Percentiles rank a stretch among this genome's conserved stretches.
Conservation (phyloP, 306 rosid species). For the Malus orientalis region DNA sequence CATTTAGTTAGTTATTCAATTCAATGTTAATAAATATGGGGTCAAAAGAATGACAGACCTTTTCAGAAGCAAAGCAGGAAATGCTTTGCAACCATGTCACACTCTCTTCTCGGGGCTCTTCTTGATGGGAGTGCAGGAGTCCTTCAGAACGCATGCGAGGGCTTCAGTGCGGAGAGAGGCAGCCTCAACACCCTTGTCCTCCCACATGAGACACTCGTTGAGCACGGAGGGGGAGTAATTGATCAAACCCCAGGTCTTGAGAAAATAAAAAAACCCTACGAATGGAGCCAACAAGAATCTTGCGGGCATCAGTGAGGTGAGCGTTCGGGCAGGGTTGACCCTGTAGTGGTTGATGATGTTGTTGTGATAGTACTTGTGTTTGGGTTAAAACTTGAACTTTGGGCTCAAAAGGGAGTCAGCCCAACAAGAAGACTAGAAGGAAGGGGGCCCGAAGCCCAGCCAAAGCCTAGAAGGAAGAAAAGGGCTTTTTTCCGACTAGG, state of each 20-base stretch:
- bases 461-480: no score
- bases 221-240: slow-evolving; percentile 53
- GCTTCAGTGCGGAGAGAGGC: slow-evolving; percentile 10
- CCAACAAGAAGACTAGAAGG: no score
- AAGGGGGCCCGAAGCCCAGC: no score
- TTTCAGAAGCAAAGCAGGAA: slow-evolving; percentile 88
- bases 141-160: background rate
- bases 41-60: slow-evolving; percentile 32
- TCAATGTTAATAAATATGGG: background rate
- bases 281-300: slow-evolving; percentile 60
- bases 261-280: slow-evolving; percentile 81
- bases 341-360: no score
- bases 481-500: no score
- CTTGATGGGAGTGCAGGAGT: slow-evolving; percentile 19
- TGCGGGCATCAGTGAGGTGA: no score
- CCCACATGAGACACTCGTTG: slow-evolving; percentile 71
- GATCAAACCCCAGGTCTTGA: slow-evolving; percentile 82
- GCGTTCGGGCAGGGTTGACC: no score
- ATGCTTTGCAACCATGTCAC: slow-evolving; percentile 83
- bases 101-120: slow-evolving; percentile 52
- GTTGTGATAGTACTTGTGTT: no score
- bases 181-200: slow-evolving; percentile 50
- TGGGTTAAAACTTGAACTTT: no score
- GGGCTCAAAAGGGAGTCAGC: no score
- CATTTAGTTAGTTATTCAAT: background rate